Conservation (phyloP, 1,284 basidiomycete genomes). For the Heterobasidion occidentale region DNA sequence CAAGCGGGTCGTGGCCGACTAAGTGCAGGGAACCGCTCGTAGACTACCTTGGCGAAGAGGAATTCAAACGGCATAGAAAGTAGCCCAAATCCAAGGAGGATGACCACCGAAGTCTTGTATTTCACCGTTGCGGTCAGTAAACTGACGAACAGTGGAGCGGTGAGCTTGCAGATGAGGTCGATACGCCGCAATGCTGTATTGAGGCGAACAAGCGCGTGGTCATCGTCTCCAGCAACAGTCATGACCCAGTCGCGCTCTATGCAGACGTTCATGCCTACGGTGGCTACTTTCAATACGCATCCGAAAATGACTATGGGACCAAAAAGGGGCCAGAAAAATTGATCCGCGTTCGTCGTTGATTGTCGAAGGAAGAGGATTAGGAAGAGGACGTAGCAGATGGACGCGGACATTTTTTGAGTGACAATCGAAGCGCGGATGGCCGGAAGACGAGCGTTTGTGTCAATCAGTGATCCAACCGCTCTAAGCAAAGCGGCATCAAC, state of each 20-base stretch:
- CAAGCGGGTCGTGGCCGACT: constrained; percentile 12
- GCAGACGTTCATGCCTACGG: constrained; percentile 38
- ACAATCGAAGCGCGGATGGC: constrained; percentile 30
- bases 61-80: constrained; percentile 26
- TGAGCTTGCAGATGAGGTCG: constrained; percentile 45
- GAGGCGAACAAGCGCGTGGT: constrained; percentile 23
- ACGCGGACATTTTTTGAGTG: constrained; percentile 30
- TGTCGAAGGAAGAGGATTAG: constrained; percentile 17
- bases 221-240: constrained; percentile 27
- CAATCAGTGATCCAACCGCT: constrained; percentile 31
- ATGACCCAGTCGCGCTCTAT: constrained; percentile 55
- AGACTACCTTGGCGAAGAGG: constrained; percentile 23
- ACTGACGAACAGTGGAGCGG: constrained; percentile 48
- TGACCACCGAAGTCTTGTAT: constrained; percentile 22
- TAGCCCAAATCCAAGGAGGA: constrained; percentile 24
- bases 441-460: constrained; percentile 23
- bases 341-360: constrained; percentile 11
- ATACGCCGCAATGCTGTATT: constrained; percentile 40
- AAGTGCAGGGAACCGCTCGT: constrained; percentile 24
- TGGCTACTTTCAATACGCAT: constrained; percentile 32
- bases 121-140: constrained; percentile 32
- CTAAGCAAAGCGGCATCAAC: constrained; percentile 9
- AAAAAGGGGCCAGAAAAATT: constrained; percentile 20
- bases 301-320: constrained; percentile 31
- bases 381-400: constrained; percentile 26